phyloP scores from a whole-genome alignment of 805 yeast species.

The Naumovozyma baii region DNA sequence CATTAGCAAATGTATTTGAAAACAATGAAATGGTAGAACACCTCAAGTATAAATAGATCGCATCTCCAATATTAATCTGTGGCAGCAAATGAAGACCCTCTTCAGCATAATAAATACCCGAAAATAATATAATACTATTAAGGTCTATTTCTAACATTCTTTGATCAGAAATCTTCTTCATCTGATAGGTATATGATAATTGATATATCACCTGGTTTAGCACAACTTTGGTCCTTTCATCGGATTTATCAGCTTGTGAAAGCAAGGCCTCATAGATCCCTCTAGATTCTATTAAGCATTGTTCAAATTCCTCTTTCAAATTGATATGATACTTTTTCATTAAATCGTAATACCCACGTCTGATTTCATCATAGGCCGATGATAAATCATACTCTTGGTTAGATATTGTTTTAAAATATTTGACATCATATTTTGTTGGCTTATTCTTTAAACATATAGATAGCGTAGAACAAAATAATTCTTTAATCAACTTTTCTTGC shows the following conservation, averaged over 20 bases:
- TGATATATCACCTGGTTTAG: slow-evolving; percentile 32
- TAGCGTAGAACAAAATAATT: slow-evolving; percentile 46
- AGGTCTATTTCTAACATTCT: slow-evolving; percentile 26
- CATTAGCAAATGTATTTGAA: slow-evolving; percentile 17
- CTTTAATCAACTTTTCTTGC: slow-evolving; percentile 53
- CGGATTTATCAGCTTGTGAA: slow-evolving; percentile 12
- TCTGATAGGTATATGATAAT: slow-evolving; percentile 30
- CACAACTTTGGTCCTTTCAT: slow-evolving; percentile 23
- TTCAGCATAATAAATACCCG: slow-evolving; percentile 16
- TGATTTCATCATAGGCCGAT: slow-evolving; percentile 11
- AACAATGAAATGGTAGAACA: slow-evolving; percentile 34
- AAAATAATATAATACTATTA: slow-evolving; percentile 26
- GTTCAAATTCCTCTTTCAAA: slow-evolving; percentile 32
- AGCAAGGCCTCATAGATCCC: slow-evolving; percentile 32
- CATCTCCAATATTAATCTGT: slow-evolving; percentile 13
- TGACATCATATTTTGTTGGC: slow-evolving; percentile 16
- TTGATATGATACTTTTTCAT: slow-evolving; percentile 57
- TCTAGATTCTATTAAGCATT: slow-evolving; percentile 31
- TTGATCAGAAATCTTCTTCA: slow-evolving; percentile 23
- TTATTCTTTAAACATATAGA: slow-evolving; percentile 32
- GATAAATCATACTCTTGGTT: background rate
- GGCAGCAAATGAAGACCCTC: slow-evolving; percentile 11
- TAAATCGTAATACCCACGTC: slow-evolving; percentile 36
- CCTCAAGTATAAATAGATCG: slow-evolving; percentile 35
- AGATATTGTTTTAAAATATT: slow-evolving; percentile 13